Base-by-base conservation (phyloP, 140 eudicot species). In the Bidens hawaiensis region DNA sequence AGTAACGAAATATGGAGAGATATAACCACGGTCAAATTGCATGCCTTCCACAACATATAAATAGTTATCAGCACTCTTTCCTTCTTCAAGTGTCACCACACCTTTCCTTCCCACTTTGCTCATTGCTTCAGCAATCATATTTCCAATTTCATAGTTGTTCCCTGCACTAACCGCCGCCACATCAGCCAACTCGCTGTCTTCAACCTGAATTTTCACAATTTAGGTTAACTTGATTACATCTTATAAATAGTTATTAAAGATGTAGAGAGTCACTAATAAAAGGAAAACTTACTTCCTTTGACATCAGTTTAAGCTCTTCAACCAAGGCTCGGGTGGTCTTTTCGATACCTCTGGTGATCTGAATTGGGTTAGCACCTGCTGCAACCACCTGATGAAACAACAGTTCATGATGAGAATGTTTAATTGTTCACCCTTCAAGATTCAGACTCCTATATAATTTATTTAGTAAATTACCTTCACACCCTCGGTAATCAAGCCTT, bases 341-440 rank as follows among this genome's bases (percentile, higher is more conserved):
- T 21, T 86, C 91, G 49, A 86, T 86, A n/a, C 95, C 95, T 56
- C 81, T 83, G 5, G 91, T 76, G 1, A 86, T 78, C 36, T 78
- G 95, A 64, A 86, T 73, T 16, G 95, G 91, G 69, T 86, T 86
- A 62, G 95, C 95, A 47, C 95, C 95, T 34, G 95, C 95, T 62
- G 89, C 82, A 30, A 86, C 95, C 43, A 86, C 90, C 95, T 86
- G 61, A 48, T 2, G 33, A 46, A 15, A 24, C 10, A 2, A 12
- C 6, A 54, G 54, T 73, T 31, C 36, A 69, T 18, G 22, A 43
- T 46, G 2, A 42, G 63, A 16, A 56, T 27, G 24, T n/a, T 33
- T 8, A 49, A 8, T 46, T 28, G 34, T 15, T 34, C 5, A 50
- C 8, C 31, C 2, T 53, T 43, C 23, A 30, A 15, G 5, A 36